These are phyloP conservation scores for Myxozyma mucilagina DNA, from an alignment of 805 yeast genomes.

Conservation along the genomic window DNA sequence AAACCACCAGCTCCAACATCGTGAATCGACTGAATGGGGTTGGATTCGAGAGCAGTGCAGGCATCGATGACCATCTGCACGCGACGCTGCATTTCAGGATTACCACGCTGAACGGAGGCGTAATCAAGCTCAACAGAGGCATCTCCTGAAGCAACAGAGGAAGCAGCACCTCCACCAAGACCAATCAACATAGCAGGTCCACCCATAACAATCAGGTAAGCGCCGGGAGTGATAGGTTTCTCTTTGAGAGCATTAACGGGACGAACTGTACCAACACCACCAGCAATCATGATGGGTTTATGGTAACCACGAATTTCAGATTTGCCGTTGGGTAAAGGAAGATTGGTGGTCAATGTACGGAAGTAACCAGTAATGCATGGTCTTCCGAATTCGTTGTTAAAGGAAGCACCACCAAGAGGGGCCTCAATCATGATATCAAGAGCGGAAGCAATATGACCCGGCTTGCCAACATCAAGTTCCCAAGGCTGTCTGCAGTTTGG, in stretches of 20 bases:
- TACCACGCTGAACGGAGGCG: slow-evolving; percentile 98
- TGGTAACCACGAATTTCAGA: slow-evolving; percentile 91
- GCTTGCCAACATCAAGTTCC: slow-evolving; percentile 90
- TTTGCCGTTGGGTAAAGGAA: slow-evolving; percentile 59
- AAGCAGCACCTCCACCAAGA: slow-evolving; percentile 99
- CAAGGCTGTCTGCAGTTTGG: slow-evolving; percentile 90
- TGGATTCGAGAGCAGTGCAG: slow-evolving; percentile 69
- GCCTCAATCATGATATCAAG: slow-evolving; percentile 96
- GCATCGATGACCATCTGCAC: slow-evolving; percentile 97
- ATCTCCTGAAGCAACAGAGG: slow-evolving; percentile 93
- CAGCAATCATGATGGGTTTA: slow-evolving; percentile 99
- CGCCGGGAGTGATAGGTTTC: slow-evolving; percentile 85
- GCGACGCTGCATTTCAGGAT: slow-evolving; percentile 98
- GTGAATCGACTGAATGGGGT: slow-evolving; percentile 92
- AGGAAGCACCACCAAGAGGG: slow-evolving; percentile 96
- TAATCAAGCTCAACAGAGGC: slow-evolving; percentile 95
- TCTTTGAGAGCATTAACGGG: slow-evolving; percentile 90
- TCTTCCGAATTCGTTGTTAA: slow-evolving; percentile 97
- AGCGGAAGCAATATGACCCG: slow-evolving; percentile 88
- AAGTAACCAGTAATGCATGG: slow-evolving; percentile 97
- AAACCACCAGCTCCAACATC: slow-evolving; percentile 99
- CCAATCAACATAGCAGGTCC: slow-evolving; percentile 98
- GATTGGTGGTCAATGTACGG: slow-evolving; percentile 86
- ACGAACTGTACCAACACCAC: slow-evolving; percentile 97
- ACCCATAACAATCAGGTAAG: slow-evolving; percentile 89